Conservation (phyloP, 306 rosid species). For the Macrotyloma uniflorum region DNA sequence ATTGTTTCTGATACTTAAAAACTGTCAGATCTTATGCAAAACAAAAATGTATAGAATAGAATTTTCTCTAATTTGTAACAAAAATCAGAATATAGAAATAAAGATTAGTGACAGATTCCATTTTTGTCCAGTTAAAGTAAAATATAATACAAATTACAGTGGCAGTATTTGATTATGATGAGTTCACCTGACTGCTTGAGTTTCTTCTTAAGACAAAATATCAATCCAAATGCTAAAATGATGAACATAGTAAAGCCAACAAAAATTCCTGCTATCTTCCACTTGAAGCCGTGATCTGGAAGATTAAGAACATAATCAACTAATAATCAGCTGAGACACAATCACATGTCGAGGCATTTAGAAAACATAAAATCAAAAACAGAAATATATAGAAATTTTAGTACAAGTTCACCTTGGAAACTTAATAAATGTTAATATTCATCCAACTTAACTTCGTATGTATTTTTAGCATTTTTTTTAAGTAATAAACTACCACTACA, state of each 20-base stretch:
- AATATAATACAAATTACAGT: too few relatives aligned
- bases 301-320: background rate
- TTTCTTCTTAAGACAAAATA: constrained; percentile 25
- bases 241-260: constrained; percentile 8
- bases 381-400: background rate
- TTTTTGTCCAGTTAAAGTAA: background rate
- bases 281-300: background rate
- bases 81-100: background rate
- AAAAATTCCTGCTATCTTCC: constrained; percentile 25
- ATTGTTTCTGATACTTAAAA: background rate
- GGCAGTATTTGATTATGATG: background rate
- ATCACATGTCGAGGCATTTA: background rate
- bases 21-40: background rate
- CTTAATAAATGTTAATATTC: background rate
- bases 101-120: background rate
- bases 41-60: background rate
- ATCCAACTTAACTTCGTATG: background rate
- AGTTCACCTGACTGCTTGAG: constrained; percentile 21
- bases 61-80: background rate
- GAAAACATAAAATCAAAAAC: background rate
- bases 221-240: background rate
- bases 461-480: background rate
- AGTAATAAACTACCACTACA: background rate
- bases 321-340: background rate
- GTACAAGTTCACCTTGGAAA: background rate